phyloP scores from a whole-genome alignment of 148 eudicot genomes.

The Pharnaceum exiguum region DNA sequence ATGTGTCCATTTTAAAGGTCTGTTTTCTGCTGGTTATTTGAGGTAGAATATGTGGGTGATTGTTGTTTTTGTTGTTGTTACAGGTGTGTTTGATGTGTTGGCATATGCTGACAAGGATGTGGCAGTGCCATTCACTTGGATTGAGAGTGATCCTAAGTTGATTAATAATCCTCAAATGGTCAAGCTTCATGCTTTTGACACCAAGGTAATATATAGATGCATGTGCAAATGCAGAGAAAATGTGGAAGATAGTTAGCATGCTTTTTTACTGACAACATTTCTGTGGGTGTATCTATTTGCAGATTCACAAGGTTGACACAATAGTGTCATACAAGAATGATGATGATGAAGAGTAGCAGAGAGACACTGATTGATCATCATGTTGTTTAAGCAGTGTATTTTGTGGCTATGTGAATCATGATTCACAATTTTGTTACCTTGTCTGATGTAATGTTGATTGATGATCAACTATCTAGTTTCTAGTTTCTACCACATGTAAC shows the following conservation, averaged over 20 bases:
- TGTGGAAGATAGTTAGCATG: too few relatives aligned
- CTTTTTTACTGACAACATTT: too few relatives aligned
- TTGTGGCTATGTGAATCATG: constrained; percentile 59
- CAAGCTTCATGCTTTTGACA: constrained; percentile 86
- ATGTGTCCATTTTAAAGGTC: neutral
- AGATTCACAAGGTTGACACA: constrained; percentile 96
- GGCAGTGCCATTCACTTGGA: constrained; percentile 85
- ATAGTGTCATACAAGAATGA: constrained; percentile 85
- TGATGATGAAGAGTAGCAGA: constrained; percentile 43
- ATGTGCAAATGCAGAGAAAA: neutral
- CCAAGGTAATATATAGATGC: constrained; percentile 61
- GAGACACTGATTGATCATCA: neutral
- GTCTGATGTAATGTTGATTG: neutral
- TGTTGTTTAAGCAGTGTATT: neutral
- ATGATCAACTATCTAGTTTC: neutral
- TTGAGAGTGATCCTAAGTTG: constrained; percentile 93
- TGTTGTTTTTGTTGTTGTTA: constrained; percentile 2
- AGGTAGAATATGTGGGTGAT: neutral
- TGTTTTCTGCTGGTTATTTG: too few relatives aligned
- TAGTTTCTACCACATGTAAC: too few relatives aligned
- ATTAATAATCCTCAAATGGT: constrained; percentile 94
- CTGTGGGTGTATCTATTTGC: constrained; percentile 16
- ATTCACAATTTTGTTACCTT: constrained; percentile 39
- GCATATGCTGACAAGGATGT: constrained; percentile 88
- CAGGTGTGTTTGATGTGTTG: constrained; percentile 90